Evolutionary conservation across 805 yeast species (phyloP).

Genomic region (Pichia manshurica): DNA sequence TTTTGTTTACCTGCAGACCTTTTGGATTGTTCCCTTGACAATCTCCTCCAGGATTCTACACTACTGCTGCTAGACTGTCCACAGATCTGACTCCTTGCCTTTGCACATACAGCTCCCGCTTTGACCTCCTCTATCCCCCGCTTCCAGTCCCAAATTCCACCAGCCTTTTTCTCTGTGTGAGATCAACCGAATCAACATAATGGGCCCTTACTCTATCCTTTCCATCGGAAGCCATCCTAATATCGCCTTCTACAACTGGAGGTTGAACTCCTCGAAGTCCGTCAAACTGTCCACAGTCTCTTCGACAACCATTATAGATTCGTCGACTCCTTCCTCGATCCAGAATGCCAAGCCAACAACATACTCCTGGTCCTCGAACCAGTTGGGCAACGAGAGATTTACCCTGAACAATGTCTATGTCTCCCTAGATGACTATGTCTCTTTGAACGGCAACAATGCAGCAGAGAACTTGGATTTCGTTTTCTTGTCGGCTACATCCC

Average conservation of each 20-base stretch:
- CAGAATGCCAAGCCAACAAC: constrained; percentile 12
- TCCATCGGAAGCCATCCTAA: constrained; percentile 49
- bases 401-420: constrained; percentile 18
- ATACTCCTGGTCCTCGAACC: constrained; percentile 29
- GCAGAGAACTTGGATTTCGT: constrained; percentile 34
- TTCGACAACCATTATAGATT: constrained; percentile 16
- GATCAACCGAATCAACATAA: background rate
- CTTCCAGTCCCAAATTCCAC: too few relatives aligned
- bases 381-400: constrained; percentile 31
- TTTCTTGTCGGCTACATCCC: constrained; percentile 41
- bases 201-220: constrained; percentile 10
- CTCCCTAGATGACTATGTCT: constrained; percentile 25
- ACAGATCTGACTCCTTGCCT: too few relatives aligned
- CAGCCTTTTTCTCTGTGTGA: too few relatives aligned
- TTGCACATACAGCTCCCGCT: too few relatives aligned
- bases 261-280: constrained; percentile 41
- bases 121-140: too few relatives aligned
- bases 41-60: too few relatives aligned
- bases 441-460: constrained; percentile 2
- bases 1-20: too few relatives aligned
- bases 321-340: constrained; percentile 1
- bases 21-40: too few relatives aligned
- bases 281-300: constrained; percentile 39
- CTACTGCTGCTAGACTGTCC: too few relatives aligned
- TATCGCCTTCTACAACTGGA: constrained; percentile 54